Evolutionary conservation across 306 rosid species (phyloP), one percentile per base, ranked within the genome.

Genomic region (Trichosanthes truncata): DNA sequence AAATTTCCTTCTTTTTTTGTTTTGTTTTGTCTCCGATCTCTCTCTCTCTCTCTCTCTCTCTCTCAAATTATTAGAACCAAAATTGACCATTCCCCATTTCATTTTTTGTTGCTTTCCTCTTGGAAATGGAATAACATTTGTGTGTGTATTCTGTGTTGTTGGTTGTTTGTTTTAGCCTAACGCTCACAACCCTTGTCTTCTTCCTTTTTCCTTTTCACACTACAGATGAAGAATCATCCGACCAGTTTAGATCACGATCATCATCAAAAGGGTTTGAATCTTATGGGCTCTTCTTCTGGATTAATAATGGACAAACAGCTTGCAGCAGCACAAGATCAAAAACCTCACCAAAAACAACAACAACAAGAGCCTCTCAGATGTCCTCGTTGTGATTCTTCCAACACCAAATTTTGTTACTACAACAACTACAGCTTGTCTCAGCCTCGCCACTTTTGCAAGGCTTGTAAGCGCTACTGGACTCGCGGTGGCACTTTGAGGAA

Each of bases 401-500:
- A 95, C 89, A 95, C 98, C 7, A 95, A 95, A 84, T 95, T 95
- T 80, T 95, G 98, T n/a, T 95, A 95, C 87, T 95, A 95, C 88
- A 95, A 95, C 92, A 95, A 95, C 85, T 95, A 95, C 84, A 95
- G 97, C 84, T 77, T 95, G 83, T 91, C 98, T 12, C 98, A 95
- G 86, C 98, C 98, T 7, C 80, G 98, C 26, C 92, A 95, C 84
- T 95, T 95, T 83, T 95, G 98, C 89, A 95, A 95, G 83, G 93
- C 98, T 82, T 95, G 98, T 84, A 95, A 95, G 83, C 87, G 98
- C 20, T 95, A 95, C 78, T 95, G 98, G 98, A 95, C 98, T 20
- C 83, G 93, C 80, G 98, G 97, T 10, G 98, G 98, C 7, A 95
- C 98, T 29, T 88, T 95, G 21, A 81, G 98, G 6, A 95, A 90